These are phyloP conservation scores for Heracleum sosnowskyi DNA, from an alignment of 129 eudicot species.

Conservation along the genomic window DNA sequence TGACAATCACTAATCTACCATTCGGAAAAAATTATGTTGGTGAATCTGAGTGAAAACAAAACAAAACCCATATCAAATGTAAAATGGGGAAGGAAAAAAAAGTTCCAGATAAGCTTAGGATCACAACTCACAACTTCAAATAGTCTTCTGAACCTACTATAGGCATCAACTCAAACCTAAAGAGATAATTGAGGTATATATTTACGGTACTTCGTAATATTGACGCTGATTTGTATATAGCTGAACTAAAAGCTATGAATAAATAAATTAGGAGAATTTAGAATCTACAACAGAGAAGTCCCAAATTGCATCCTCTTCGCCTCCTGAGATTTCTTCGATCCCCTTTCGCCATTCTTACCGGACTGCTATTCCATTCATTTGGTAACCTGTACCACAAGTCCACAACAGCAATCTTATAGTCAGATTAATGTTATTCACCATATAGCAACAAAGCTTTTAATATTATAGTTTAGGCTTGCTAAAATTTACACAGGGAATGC, in stretches of 20 bases:
- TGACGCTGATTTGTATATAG: slow-evolving; percentile 6
- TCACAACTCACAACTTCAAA: slow-evolving; percentile 4
- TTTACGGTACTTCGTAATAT: slow-evolving; percentile 21
- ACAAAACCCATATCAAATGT: not conserved
- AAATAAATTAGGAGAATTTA: slow-evolving; percentile 26
- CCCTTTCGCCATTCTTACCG: slow-evolving; percentile 78
- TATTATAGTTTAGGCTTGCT: not conserved
- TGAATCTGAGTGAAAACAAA: not conserved
- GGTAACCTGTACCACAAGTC: slow-evolving; percentile 40
- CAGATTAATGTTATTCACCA: not conserved
- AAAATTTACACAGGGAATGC: slow-evolving; percentile 83
- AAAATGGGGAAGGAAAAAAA: not conserved
- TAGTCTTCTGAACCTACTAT: slow-evolving; percentile 17
- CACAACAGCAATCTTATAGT: not conserved
- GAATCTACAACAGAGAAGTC: slow-evolving; percentile 83
- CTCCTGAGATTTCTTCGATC: slow-evolving; percentile 42
- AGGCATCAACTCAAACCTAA: slow-evolving; percentile 21
- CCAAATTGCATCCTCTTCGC: slow-evolving; percentile 52
- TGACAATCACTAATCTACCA: not conserved
- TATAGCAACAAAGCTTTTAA: not conserved
- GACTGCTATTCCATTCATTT: slow-evolving; percentile 84
- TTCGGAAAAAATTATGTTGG: not conserved
- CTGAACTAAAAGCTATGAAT: slow-evolving; percentile 20
- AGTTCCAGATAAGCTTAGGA: not conserved
- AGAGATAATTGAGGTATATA: slow-evolving; percentile 27